Base-by-base conservation (phyloP, 208 protist genomes). In the Angomonas desouzai region DNA sequence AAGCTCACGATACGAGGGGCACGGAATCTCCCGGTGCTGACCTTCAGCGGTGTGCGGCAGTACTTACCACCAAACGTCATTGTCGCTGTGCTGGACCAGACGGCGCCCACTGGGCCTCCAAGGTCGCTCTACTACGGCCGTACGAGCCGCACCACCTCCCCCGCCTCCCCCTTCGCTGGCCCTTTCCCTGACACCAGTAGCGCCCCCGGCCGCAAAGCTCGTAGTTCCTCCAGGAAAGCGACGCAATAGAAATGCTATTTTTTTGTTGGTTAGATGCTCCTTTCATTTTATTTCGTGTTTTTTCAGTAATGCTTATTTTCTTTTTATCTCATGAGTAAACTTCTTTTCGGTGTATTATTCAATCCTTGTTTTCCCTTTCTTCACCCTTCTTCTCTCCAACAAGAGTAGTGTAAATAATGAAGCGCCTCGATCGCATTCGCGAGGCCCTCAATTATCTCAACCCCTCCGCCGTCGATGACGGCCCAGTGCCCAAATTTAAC, bases 1-100 rank as follows among this genome's bases (percentile, higher is more conserved):
- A 82, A 77, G 58, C 62, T 92, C 29, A 91, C 83, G 9, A 64
- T 94, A 16, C 79, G 79, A 27, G 76, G 76, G 55, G 65, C 63
- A 18, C 77, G 82, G 0, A 68, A 67, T 49, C 71, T 94, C 0
- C 89, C 89, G 0, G 70, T 76, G 3, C 70, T 69, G 7, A 91
- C 89, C n/a, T 70, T 87, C 60, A 74, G 70, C 18, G 74, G 72
- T 34, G 57, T 84, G n/a, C 36, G 64, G 0, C 47, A 76, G n/a
- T 89, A 92, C 62, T 6, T 92, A 18, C 62, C 82, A 23, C 55
- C 80, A 28, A 79, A 87, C 28, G 66, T 76, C 63, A 82, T 74
- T 1, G 48, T 77, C 11, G 36, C 74, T 34, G 40, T 92, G 33
- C 68, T 94, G 28, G 68, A 74, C 20, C 85, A 92, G 64, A 89